Evolutionary conservation across 768 basidiomycete genomes (phyloP).

Genomic region (Termitomyces sp.): DNA sequence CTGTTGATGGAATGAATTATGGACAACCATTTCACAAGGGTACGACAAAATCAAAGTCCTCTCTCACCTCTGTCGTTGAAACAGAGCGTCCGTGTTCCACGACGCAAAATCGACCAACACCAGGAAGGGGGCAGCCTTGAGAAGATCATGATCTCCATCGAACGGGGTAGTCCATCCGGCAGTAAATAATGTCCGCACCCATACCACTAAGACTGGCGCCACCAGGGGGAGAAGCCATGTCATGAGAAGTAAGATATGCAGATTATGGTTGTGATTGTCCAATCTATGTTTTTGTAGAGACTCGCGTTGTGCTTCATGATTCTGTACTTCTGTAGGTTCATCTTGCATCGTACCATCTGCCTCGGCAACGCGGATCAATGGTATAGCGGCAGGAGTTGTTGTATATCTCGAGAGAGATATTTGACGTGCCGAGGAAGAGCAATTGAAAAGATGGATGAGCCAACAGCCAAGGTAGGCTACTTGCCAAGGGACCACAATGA

Average conservation of each 20-base stretch:
- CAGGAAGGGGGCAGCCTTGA: slow-evolving; percentile 60
- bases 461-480: slow-evolving; percentile 84
- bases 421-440: slow-evolving; percentile 32
- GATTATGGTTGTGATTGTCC: slow-evolving; percentile 43
- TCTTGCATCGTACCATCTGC: slow-evolving; percentile 10
- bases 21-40: not conserved
- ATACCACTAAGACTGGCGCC: slow-evolving; percentile 77
- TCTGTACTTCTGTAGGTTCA: slow-evolving; percentile 4
- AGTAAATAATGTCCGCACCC: slow-evolving; percentile 81
- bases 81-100: slow-evolving; percentile 37
- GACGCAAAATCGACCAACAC: slow-evolving; percentile 58
- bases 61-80: slow-evolving; percentile 37
- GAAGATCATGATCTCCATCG: slow-evolving; percentile 71
- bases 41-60: not conserved
- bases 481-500: slow-evolving; percentile 85
- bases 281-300: slow-evolving; percentile 6
- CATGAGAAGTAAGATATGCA: slow-evolving; percentile 69
- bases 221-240: slow-evolving; percentile 76
- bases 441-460: slow-evolving; percentile 71
- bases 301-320: slow-evolving; percentile 6
- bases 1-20: slow-evolving; percentile 19
- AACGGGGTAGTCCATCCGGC: slow-evolving; percentile 79
- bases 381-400: slow-evolving; percentile 15
- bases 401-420: slow-evolving; percentile 8
- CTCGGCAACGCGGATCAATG: slow-evolving; percentile 15